phyloP scores from a whole-genome alignment of 805 yeast genomes.

The Kluyveromyces wickerhamii region DNA sequence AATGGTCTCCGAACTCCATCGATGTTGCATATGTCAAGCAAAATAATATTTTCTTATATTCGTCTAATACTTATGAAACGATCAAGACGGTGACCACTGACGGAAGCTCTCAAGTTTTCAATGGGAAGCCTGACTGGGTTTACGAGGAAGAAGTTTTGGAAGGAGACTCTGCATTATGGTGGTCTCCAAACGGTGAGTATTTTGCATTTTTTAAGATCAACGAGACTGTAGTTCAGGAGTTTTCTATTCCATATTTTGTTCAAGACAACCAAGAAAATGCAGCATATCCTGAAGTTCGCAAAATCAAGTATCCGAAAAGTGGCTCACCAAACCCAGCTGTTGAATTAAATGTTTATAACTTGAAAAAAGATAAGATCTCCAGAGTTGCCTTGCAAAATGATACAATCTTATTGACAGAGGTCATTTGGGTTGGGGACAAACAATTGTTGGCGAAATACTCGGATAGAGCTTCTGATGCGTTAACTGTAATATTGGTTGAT shows the following conservation, averaged over 20 bases:
- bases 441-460: slow-evolving; percentile 49
- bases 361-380: slow-evolving; percentile 26
- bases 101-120: slow-evolving; percentile 64
- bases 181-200: slow-evolving; percentile 71
- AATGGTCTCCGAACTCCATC: slow-evolving; percentile 69
- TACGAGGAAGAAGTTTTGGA: slow-evolving; percentile 85
- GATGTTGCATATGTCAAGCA: slow-evolving; percentile 58
- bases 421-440: slow-evolving; percentile 57
- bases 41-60: slow-evolving; percentile 59
- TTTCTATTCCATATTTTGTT: slow-evolving; percentile 66
- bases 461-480: slow-evolving; percentile 58
- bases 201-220: slow-evolving; percentile 60
- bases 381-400: slow-evolving; percentile 38
- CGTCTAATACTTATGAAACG: slow-evolving; percentile 23
- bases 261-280: slow-evolving; percentile 38
- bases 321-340: slow-evolving; percentile 71
- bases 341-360: slow-evolving; percentile 40
- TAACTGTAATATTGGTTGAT: slow-evolving; percentile 50
- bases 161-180: slow-evolving; percentile 69
- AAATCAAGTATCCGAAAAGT: slow-evolving; percentile 76
- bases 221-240: slow-evolving; percentile 67
- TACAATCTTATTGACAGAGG: slow-evolving; percentile 52
- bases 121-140: slow-evolving; percentile 93
- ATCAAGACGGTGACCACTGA: slow-evolving; percentile 52
- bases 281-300: slow-evolving; percentile 52